phyloP scores from a whole-genome alignment of 768 basidiomycete species.

The Pluteus cervinus region DNA sequence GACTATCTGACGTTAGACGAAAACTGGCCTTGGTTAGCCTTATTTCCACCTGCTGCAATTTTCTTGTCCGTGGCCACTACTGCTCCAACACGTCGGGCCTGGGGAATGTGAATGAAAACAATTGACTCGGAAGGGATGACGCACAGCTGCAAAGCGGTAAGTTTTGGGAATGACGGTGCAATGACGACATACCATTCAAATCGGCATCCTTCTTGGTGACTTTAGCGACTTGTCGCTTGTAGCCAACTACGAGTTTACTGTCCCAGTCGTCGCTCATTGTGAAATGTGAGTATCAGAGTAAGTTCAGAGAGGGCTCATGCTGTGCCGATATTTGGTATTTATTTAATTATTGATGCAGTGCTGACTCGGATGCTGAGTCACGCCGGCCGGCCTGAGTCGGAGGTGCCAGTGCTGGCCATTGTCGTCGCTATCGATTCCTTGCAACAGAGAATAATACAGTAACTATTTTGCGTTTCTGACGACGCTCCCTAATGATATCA shows the following conservation, averaged over 20 bases:
- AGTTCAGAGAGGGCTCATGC: not conserved
- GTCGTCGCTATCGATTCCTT: too few species aligned
- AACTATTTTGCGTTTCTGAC: too few species aligned
- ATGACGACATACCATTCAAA: conserved; percentile 40
- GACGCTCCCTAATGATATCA: too few species aligned
- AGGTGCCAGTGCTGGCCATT: too few species aligned
- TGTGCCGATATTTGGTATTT: too few species aligned
- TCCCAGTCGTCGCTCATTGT: conserved; percentile 69
- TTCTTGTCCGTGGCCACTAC: conserved; percentile 86
- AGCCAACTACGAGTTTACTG: conserved; percentile 65
- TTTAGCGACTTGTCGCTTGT: conserved; percentile 54
- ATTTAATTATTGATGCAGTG: too few species aligned
- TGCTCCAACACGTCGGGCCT: conserved; percentile 74
- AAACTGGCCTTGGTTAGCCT: conserved; percentile 62
- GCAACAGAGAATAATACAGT: too few species aligned
- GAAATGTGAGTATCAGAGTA: conserved; percentile 8
- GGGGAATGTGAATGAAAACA: conserved; percentile 1
- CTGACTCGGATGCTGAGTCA: too few species aligned
- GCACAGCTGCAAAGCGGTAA: conserved; percentile 2
- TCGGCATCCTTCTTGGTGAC: conserved; percentile 57
- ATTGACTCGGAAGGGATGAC: not conserved
- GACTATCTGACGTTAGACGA: too few species aligned
- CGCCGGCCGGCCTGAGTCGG: too few species aligned
- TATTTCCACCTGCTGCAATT: conserved; percentile 61
- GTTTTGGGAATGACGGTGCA: not conserved